Evolutionary conservation across 1,284 basidiomycete species (phyloP).

Genomic region (Ceratobasidium sp.): DNA sequence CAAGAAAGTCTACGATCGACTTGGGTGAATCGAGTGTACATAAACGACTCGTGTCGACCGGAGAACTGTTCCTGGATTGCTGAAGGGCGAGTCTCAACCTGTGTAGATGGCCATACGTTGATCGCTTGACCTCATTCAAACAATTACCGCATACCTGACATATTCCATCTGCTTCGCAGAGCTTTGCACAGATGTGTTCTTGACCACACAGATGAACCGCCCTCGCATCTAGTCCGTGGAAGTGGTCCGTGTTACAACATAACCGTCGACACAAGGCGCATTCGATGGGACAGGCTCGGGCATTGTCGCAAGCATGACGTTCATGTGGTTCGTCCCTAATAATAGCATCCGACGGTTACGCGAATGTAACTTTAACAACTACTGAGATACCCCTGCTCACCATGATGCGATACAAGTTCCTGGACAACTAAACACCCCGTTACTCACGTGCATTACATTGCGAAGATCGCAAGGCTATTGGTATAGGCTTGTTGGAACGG

Average conservation of each 20-base stretch:
- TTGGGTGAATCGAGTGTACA: constrained; percentile 53
- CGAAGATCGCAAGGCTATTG: constrained; percentile 58
- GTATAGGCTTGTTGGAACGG: neutral
- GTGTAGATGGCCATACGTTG: constrained; percentile 53
- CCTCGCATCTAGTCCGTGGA: constrained; percentile 57
- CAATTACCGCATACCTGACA: constrained; percentile 15
- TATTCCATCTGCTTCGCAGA: constrained; percentile 53
- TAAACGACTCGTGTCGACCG: constrained; percentile 56
- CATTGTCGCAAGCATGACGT: constrained; percentile 57
- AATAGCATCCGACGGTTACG: neutral
- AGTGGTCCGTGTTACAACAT: constrained; percentile 58
- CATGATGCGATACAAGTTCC: constrained; percentile 56
- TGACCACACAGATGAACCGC: constrained; percentile 66
- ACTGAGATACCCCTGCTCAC: constrained; percentile 47
- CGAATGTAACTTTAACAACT: neutral
- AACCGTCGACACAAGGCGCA: constrained; percentile 63
- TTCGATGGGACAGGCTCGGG: constrained; percentile 58
- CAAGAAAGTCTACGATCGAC: constrained; percentile 59
- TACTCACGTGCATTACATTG: constrained; percentile 49
- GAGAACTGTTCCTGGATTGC: constrained; percentile 58
- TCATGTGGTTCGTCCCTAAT: constrained; percentile 57
- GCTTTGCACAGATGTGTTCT: constrained; percentile 49
- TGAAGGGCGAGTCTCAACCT: constrained; percentile 63
- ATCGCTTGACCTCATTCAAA: neutral
- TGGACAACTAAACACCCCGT: constrained; percentile 53